Conservation (phyloP, 257 asterid species). For the Nicotiana obtusifolia region DNA sequence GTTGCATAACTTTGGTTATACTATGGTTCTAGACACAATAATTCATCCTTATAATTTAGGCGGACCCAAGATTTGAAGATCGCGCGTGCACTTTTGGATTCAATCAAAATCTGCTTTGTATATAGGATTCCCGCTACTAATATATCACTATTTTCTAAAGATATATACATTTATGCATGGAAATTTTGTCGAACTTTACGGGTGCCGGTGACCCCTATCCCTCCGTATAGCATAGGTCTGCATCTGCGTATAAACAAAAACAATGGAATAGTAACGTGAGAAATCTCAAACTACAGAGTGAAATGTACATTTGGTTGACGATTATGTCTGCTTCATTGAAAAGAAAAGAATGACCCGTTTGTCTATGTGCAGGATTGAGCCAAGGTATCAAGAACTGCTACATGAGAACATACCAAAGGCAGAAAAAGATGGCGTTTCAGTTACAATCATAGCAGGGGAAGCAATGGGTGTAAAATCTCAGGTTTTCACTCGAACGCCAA, state of each 20-base stretch:
- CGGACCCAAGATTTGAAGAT: too few relatives aligned
- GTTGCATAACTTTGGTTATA: neutral
- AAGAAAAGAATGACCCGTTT: neutral
- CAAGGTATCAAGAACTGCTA: conserved; percentile 74
- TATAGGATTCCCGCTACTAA: too few relatives aligned
- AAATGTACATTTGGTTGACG: neutral
- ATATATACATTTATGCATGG: too few relatives aligned
- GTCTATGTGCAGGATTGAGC: conserved; percentile 58
- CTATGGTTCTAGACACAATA: neutral
- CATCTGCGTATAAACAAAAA: neutral
- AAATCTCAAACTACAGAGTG: neutral
- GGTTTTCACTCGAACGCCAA: conserved; percentile 72
- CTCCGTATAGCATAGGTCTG: too few relatives aligned
- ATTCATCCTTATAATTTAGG: neutral
- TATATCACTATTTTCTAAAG: too few relatives aligned
- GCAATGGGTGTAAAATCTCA: conserved; percentile 83
- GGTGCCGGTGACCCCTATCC: too few relatives aligned
- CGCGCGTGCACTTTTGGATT: too few relatives aligned
- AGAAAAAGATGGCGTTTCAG: conserved; percentile 64
- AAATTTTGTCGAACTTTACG: too few relatives aligned
- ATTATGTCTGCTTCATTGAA: neutral
- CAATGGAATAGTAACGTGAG: neutral
- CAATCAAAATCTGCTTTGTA: too few relatives aligned
- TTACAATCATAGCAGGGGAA: conserved; percentile 81
- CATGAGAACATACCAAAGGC: conserved; percentile 56